Base-by-base conservation (phyloP, 306 rosid genomes). In the Urtica urens region DNA sequence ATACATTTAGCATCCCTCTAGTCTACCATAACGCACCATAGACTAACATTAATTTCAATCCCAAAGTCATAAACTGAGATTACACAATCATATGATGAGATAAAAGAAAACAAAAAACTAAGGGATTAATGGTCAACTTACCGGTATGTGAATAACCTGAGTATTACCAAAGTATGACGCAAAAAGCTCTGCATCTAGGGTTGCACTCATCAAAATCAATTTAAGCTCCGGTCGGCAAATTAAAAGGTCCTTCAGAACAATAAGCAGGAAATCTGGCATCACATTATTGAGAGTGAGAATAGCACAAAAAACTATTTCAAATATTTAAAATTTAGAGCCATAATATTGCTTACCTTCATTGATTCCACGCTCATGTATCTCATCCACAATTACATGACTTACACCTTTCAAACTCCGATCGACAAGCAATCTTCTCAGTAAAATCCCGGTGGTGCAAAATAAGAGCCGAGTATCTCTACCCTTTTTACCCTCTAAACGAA, bases 361-460 rank as follows among this genome's bases (percentile, higher is more conserved):
- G 87, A 92, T 86, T 66, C 99, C 99, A 17, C 99, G 96, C 67
- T 92, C 99, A 60, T 92, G 99, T 62, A 92, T 92, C 72, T 92
- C 99, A 62, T 92, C 96, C 54, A 85, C 99, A 72, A 92, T 73
- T 57, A 92, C 87, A 75, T 85, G 96, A 29, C 94, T 82, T 53
- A 92, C 72, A 47, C 86, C 93, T 51, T 76, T 82, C 42, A 92
- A 65, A 71, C 69, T 82, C 78, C 99, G 72, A 67, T 92, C 99
- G 52, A 76, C 78, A 13, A 92, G 77, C 61, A 85, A 75, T 66
- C 95, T 85, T 82, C 99, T 82, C 71, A 92, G 64, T 60, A 92
- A 82, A 59, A 92, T 79, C 45, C 96, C 99, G 8, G 99, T 92
- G 62, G 99, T 92, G 71, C 99, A 92, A 72, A 92, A 92, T 57